Evolutionary conservation across 1,284 basidiomycete species (phyloP), one percentile per base, ranked within the genome.

Genomic region (Boletus holoroseus): DNA sequence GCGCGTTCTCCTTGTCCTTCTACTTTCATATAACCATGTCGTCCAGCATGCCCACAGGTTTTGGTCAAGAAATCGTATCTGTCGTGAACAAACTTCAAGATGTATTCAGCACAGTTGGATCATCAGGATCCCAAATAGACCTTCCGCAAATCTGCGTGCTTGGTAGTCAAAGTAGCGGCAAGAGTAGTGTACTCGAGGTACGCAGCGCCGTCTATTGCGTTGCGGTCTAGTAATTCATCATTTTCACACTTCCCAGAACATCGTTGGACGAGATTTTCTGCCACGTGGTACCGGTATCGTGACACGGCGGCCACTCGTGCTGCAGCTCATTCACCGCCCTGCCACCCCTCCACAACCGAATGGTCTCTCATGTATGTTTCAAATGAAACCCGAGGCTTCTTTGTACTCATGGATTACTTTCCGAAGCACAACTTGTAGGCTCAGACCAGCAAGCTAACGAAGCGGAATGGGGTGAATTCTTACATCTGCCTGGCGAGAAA

Each of bases 391-490:
- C 15, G 49, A 34, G 31, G 36, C 34, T 49, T 49, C 42, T 22
- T 49, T 49, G 32, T 41, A 42, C 50, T 56, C 28, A 51, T 30
- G 37, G 36, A 5, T 26, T 26, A 13, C 22, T 7, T 43, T 55
- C 52, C 51, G 22, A 66, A 77, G 73, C 71, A 53, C 68, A 75
- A 71, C 67, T 71, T 55, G 76, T 75, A 50, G 77, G 76, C 35
- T 59, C 68, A 31, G 84, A 87, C 70, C 78, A 85, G 58, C 76
- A 79, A 44, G 89, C 85, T 67, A 96, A 94, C 69, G 76, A 83
- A 53, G 84, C 96, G 62, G 95, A 98, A 72, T 99, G 95, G 95
- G 95, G 94, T 66, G 95, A 99, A 73, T 99, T 99, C 77, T 75
- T 98, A 39, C 93, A 96, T 68, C 78, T 96, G 41, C 94, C 95